These are phyloP conservation scores for Boletus albobrunnescens DNA, from an alignment of 1,284 basidiomycete species.

Conservation along the genomic window DNA sequence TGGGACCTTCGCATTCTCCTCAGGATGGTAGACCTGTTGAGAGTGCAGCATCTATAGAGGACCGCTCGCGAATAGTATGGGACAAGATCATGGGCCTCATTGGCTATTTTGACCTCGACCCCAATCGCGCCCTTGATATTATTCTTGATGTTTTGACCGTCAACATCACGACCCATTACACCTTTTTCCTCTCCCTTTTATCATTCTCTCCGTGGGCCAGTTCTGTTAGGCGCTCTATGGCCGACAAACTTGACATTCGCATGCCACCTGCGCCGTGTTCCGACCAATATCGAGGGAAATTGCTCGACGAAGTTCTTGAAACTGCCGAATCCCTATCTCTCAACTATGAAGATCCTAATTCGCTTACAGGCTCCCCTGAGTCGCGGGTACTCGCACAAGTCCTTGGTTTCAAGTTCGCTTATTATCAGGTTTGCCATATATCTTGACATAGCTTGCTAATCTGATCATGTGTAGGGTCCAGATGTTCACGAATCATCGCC, in stretches of 20 bases:
- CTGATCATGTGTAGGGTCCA: conserved; percentile 41
- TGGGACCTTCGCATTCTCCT: conserved; percentile 69
- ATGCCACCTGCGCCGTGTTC: conserved; percentile 39
- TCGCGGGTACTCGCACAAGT: conserved; percentile 82
- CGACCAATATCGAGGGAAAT: conserved; percentile 52
- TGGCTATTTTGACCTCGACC: conserved; percentile 95
- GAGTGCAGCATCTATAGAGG: conserved; percentile 50
- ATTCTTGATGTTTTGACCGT: conserved; percentile 88
- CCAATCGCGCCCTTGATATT: conserved; percentile 89
- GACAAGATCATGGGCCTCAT: conserved; percentile 83
- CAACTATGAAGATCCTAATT: conserved; percentile 12
- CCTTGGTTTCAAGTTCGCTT: conserved; percentile 91
- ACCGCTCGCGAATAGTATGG: conserved; percentile 76
- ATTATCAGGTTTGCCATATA: conserved; percentile 68
- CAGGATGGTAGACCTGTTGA: conserved; percentile 61
- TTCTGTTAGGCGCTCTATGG: conserved; percentile 36
- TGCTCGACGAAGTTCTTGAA: conserved; percentile 60
- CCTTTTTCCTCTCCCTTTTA: conserved; percentile 89
- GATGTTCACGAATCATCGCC: conserved; percentile 62
- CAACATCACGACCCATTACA: conserved; percentile 79
- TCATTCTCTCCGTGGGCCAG: conserved; percentile 79
- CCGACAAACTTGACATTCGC: conserved; percentile 27
- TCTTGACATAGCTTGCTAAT: background rate
- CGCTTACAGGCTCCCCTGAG: conserved; percentile 27
- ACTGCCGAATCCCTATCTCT: conserved; percentile 42